Evolutionary conservation across 371 early-diverging fungal genomes (phyloP).

Genomic region (Edhazardia aedis): DNA sequence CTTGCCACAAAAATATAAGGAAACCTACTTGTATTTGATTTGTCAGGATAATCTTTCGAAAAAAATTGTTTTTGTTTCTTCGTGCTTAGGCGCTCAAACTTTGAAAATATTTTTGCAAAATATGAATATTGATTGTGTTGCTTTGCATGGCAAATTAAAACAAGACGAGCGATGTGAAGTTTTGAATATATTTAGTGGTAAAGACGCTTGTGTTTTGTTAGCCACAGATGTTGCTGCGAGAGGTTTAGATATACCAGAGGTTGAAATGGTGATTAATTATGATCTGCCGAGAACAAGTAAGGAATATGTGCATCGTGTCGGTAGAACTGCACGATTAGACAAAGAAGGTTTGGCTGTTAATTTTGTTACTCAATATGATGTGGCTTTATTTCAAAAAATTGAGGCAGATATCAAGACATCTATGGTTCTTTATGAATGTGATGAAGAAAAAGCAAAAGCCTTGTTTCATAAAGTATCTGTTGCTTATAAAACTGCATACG

Average conservation of each 20-base stretch:
- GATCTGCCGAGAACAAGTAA: slow-evolving; percentile 55
- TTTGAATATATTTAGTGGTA: slow-evolving; percentile 56
- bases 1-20: slow-evolving; percentile 34
- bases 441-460: too few relatives aligned
- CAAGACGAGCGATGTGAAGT: slow-evolving; percentile 29
- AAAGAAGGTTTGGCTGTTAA: slow-evolving; percentile 58
- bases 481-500: too few relatives aligned
- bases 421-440: too few relatives aligned
- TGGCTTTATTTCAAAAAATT: slow-evolving; percentile 34
- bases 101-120: slow-evolving; percentile 18
- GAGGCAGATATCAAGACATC: too few relatives aligned
- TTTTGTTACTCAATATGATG: slow-evolving; percentile 63
- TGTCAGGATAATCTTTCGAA: not conserved
- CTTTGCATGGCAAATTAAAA: slow-evolving; percentile 37
- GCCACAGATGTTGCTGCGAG: slow-evolving; percentile 96
- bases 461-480: too few relatives aligned
- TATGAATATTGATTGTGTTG: slow-evolving; percentile 5
- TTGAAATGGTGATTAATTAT: slow-evolving; percentile 74
- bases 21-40: slow-evolving; percentile 18
- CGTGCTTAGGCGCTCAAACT: slow-evolving; percentile 20
- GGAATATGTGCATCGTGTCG: slow-evolving; percentile 43
- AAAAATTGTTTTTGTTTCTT: slow-evolving; percentile 45
- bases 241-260: slow-evolving; percentile 88
- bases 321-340: slow-evolving; percentile 31
- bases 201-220: slow-evolving; percentile 70